Evolutionary conservation across 2,329 filamentous ascomycete species (phyloP), one percentile per base, ranked within the genome.

Genomic region (Cladosporium sp.): DNA sequence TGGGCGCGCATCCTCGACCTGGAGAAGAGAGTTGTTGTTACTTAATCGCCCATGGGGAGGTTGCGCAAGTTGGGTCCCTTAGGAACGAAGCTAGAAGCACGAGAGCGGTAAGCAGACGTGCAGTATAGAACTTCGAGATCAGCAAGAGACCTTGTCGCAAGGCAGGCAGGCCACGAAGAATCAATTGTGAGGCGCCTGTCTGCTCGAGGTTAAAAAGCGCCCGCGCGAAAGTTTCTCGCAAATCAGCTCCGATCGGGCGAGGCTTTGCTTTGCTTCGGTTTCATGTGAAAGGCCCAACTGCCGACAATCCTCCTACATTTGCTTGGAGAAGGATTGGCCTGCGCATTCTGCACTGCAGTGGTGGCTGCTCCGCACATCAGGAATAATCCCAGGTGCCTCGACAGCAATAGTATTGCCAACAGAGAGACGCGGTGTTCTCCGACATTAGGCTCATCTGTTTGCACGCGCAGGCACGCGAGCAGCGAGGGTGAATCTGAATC

Each of bases 21-120:
- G 61, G 61, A 64, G 61, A 62, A 62, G 41, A 30, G 41, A 57
- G 51, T 28, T 64, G 51, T n/a, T 64, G 26, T 64, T 64, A 64
- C 61, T 64, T 64, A 64, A 64, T 64, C 61, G 61, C 61, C 61
- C 61, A 64, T 64, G 61, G 61, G 61, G 61, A 54, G 60, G 36
- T 41, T 34, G 26, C 51, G 61, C 51, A 55, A 54, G 61, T 64
- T 47, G 36, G 49, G 36, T 47, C 21, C 41, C 41, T 15, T 47
- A 26, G n/a, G 51, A 57, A 52, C 8, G 36, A 47, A 24, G 36
- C 51, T 57, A 64, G 61, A 64, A 41, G 61, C 26, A 26, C 36
- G 24, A 47, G 38, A 15, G 21, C 52, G 51, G 51, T 64, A 41
- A 57, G 60, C 60, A 54, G 18, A 14, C 41, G 18, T 44, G 41